A percentile compares a stretch with the other conserved stretches of the same genome.
Conservation (phyloP, 73 alveolate species). For the Durusdinium trenchii region DNA sequence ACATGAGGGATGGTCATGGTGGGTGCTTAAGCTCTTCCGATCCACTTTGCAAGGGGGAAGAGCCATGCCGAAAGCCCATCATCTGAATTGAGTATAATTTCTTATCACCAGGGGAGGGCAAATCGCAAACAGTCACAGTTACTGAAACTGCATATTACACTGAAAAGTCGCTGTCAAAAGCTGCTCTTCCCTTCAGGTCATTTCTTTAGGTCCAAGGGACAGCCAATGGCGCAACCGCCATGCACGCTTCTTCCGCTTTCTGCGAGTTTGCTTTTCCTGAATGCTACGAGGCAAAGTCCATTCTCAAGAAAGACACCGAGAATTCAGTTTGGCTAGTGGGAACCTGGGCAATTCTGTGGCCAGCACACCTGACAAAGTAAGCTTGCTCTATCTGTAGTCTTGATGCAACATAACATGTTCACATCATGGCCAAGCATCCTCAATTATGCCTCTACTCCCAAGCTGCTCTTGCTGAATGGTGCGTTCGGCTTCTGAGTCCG, state of each 20-base stretch:
- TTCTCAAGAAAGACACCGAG: too few relatives aligned
- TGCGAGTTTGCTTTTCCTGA: conserved; percentile 91
- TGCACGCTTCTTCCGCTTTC: conserved; percentile 89
- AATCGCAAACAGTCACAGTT: too few relatives aligned
- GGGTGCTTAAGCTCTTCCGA: too few relatives aligned
- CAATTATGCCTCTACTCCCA: conserved; percentile 76
- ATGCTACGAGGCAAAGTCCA: too few relatives aligned
- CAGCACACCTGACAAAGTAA: neutral
- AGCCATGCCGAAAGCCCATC: too few relatives aligned
- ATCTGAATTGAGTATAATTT: too few relatives aligned
- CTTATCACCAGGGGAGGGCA: too few relatives aligned
- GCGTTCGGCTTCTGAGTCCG: conserved; percentile 89
- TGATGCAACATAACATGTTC: neutral
- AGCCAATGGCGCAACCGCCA: conserved; percentile 70
- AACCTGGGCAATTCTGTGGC: neutral
- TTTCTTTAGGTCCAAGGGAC: neutral
- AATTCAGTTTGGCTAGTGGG: neutral
- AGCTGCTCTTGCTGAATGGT: conserved; percentile 40
- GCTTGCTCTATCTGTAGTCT: neutral
- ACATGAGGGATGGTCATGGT: too few relatives aligned
- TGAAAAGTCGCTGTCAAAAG: too few relatives aligned
- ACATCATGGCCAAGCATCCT: conserved; percentile 27
- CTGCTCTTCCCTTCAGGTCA: too few relatives aligned
- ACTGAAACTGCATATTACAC: too few relatives aligned
- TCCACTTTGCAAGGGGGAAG: too few relatives aligned